Evolutionary conservation across 176 grass and related monocot species (phyloP), one percentile per base, ranked within the genome.

Genomic region (Oryza glaberrima): DNA sequence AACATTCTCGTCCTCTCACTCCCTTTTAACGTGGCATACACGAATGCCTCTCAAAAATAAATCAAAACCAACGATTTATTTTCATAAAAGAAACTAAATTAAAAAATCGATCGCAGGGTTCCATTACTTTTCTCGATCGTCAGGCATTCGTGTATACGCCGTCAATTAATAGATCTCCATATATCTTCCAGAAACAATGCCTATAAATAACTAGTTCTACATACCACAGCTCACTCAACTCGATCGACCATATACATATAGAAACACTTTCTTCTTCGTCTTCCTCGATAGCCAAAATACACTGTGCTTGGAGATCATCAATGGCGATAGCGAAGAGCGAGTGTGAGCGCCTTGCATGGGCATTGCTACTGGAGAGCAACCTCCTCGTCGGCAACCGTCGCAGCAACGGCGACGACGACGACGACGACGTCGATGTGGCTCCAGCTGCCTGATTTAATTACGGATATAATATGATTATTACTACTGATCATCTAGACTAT

Each of bases 351-450:
- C 54, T 80, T 19, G 64, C 69, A 38, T 87, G 78, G 46, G 47
- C 79, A 22, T 38, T 48, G 83, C 84, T 48, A 34, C 46, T 74
- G 49, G 65, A 63, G 72, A 67, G 9, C 17, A 25, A 78, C n/a
- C 65, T 61, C n/a, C 65, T 68, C 30, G 20, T 68, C 22, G 20
- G 45, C 13, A 36, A 36, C 56, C 6, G 67, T 11, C 19, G 41
- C 9, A 3, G 69, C 34, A 9, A 13, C 46, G 70, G 67, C 15
- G 88, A 90, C 20, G 88, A 83, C 13, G 88, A 89, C 9, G 83
- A 90, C 0, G 88, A 90, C 6, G 83, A 82, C 10, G 13, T 0
- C 25, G 88, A 90, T 26, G 88, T 90, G 51, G 88, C 88, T 36
- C 88, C 84, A 2, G 88, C 84, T 1, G 88, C 88, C 0, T 90